phyloP scores from a whole-genome alignment of 164 flowering plant genomes.

The Echeveria elegans region DNA sequence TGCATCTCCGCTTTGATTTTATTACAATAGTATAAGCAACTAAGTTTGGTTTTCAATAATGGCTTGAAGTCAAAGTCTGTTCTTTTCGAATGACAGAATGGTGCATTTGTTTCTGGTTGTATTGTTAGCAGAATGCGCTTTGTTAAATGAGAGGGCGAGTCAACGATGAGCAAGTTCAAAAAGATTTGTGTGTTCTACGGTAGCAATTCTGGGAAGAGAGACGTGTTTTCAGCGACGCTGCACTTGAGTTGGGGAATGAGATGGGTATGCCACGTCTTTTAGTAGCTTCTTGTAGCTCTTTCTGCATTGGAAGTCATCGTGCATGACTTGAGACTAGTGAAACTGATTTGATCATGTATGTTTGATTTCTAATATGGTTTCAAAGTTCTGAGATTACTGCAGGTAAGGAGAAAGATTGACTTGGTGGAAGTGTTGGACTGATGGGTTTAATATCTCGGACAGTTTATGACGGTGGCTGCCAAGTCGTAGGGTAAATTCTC shows the following conservation, averaged over 20 bases:
- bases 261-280: conserved; percentile 31
- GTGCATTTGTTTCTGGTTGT: too few relatives aligned
- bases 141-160: conserved; percentile 18
- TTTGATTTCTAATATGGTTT: not conserved
- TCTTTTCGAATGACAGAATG: too few relatives aligned
- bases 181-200: conserved; percentile 70
- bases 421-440: conserved; percentile 90
- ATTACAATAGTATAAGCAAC: too few relatives aligned
- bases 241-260: conserved; percentile 61
- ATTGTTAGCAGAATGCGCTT: too few relatives aligned
- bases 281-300: not conserved
- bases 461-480: conserved; percentile 70
- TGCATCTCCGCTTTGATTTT: too few relatives aligned
- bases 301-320: too few relatives aligned
- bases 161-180: conserved; percentile 29
- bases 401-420: conserved; percentile 76
- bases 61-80: too few relatives aligned
- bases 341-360: too few relatives aligned
- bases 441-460: conserved; percentile 80
- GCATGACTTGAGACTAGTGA: too few relatives aligned
- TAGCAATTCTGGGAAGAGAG: conserved; percentile 49
- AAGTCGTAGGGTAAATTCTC: conserved; percentile 76
- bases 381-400: conserved; percentile 18
- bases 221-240: conserved; percentile 60
- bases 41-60: too few relatives aligned